These are phyloP conservation scores for Sugiyamaella lignohabitans DNA, from an alignment of 805 yeast species.

Conservation along the genomic window DNA sequence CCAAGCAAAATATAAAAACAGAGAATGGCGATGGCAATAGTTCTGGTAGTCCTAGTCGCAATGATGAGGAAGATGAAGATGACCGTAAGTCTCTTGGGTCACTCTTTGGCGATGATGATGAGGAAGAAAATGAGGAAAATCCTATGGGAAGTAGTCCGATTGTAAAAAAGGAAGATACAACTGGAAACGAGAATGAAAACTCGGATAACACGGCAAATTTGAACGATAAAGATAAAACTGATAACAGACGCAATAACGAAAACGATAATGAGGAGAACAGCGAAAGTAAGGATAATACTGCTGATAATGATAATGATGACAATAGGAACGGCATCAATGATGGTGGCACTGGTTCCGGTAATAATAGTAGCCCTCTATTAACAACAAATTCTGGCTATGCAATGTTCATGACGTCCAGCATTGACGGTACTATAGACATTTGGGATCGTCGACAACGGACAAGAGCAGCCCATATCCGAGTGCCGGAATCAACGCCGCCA, in stretches of 20 bases:
- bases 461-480: slow-evolving; percentile 41
- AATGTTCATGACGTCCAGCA: slow-evolving; percentile 69
- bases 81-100: slow-evolving; percentile 40
- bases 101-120: slow-evolving; percentile 54
- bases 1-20: slow-evolving; percentile 1
- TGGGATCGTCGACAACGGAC: slow-evolving; percentile 68
- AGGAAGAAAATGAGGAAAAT: slow-evolving; percentile 24
- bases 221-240: neutral
- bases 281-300: neutral
- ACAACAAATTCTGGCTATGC: slow-evolving; percentile 15
- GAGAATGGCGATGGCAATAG: slow-evolving; percentile 7
- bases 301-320: slow-evolving; percentile 4
- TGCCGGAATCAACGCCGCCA: slow-evolving; percentile 71
- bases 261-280: neutral
- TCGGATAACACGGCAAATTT: neutral
- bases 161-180: slow-evolving; percentile 10
- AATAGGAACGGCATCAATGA: slow-evolving; percentile 2
- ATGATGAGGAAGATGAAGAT: slow-evolving; percentile 21
- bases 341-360: slow-evolving; percentile 2
- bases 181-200: slow-evolving; percentile 10
- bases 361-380: slow-evolving; percentile 1
- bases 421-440: slow-evolving; percentile 72
- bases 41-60: slow-evolving; percentile 7
- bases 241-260: slow-evolving; percentile 3
- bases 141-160: neutral